phyloP scores from a whole-genome alignment of 2,329 filamentous ascomycete genomes.

The Aspergillus sojae region DNA sequence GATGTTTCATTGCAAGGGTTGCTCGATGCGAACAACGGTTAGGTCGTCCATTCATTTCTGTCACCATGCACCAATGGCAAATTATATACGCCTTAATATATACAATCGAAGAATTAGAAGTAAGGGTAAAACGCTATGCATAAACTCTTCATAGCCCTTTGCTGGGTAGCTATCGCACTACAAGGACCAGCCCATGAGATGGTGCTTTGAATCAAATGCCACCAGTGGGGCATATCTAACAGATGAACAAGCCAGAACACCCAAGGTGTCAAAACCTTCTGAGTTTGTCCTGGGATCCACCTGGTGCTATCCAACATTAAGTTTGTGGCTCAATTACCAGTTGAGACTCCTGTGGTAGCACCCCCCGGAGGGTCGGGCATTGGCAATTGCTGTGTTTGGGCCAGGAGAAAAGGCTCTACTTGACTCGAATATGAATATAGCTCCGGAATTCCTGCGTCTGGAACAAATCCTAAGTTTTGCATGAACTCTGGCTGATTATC shows the following conservation, averaged over 20 bases:
- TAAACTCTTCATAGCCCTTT: not conserved
- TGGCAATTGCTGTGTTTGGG: slow-evolving; percentile 31
- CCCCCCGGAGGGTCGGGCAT: slow-evolving; percentile 21
- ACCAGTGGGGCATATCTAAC: not conserved
- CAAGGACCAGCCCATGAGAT: not conserved
- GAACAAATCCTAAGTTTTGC: slow-evolving; percentile 42
- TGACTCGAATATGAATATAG: slow-evolving; percentile 39
- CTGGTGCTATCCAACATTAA: not conserved
- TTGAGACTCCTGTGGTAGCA: slow-evolving; percentile 27
- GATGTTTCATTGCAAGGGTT: not conserved
- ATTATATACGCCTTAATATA: slow-evolving; percentile 12
- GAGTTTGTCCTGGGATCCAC: not conserved
- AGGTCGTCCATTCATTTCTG: slow-evolving; percentile 1
- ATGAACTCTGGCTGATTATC: slow-evolving; percentile 43
- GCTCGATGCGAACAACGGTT: not conserved
- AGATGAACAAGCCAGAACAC: not conserved
- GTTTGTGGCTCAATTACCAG: slow-evolving; percentile 10
- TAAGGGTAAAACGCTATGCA: not conserved
- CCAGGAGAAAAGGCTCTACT: slow-evolving; percentile 36
- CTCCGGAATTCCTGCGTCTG: slow-evolving; percentile 41
- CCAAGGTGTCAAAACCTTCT: not conserved
- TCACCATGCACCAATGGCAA: not conserved
- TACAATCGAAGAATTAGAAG: slow-evolving; percentile 5
- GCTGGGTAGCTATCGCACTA: not conserved
- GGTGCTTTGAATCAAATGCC: slow-evolving; percentile 1